phyloP scores from a whole-genome alignment of 2,329 filamentous ascomycete genomes.

The Bipolaris oryzae region DNA sequence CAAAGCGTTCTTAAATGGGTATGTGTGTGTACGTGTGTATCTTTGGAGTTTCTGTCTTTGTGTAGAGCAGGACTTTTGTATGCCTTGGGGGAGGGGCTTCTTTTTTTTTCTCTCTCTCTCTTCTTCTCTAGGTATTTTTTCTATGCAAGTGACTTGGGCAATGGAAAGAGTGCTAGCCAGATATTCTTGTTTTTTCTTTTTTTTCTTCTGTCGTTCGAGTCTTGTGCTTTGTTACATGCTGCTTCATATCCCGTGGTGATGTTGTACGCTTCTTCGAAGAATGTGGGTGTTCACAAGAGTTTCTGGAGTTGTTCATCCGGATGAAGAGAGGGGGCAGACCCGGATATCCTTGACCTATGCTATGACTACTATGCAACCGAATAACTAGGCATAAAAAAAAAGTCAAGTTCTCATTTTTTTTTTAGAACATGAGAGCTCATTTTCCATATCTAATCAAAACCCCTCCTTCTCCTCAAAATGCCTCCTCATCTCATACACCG shows the following conservation, averaged over 20 bases:
- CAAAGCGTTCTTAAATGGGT: not conserved
- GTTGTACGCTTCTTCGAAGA: too few relatives aligned
- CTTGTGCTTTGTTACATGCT: too few relatives aligned
- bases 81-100: not conserved
- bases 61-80: not conserved
- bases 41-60: not conserved
- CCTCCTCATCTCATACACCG: constrained; percentile 66
- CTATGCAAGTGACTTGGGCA: not conserved
- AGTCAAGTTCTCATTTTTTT: not conserved
- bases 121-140: not conserved
- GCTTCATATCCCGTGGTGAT: too few relatives aligned
- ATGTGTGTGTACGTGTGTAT: too few relatives aligned
- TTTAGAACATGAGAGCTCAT: not conserved
- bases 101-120: not conserved
- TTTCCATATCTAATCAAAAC: not conserved
- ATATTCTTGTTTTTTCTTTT: not conserved
- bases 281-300: too few relatives aligned
- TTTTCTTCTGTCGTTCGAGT: not conserved
- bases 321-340: not conserved
- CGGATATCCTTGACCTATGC: not conserved
- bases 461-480: constrained; percentile 68
- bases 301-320: too few relatives aligned
- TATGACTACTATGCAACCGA: not conserved
- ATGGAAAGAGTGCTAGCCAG: not conserved
- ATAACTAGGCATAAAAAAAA: not conserved